phyloP scores from a whole-genome alignment of 164 flowering plant genomes.

The Umbilicus rupestris region DNA sequence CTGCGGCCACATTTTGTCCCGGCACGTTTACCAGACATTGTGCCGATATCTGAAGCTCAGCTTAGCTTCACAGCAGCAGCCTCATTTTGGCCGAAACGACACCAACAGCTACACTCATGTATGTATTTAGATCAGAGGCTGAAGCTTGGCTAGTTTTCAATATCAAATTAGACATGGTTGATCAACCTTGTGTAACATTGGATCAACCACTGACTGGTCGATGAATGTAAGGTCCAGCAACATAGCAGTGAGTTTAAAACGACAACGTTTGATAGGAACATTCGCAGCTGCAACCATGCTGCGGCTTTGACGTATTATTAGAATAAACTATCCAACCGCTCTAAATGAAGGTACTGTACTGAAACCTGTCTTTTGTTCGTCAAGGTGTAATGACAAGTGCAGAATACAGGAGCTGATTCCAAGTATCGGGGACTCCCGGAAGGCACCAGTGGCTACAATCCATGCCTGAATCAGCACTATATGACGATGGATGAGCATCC shows the following conservation, averaged over 20 bases:
- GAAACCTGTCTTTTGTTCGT: no score
- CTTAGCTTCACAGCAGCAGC: background rate
- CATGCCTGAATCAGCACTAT: conserved; percentile 35
- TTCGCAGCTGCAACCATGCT: no score
- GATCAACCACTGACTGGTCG: no score
- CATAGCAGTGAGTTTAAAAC: no score
- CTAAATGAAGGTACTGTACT: no score
- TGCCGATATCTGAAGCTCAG: background rate
- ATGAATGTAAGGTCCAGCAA: no score
- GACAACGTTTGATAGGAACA: no score
- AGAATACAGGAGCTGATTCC: conserved; percentile 77
- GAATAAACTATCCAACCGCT: no score
- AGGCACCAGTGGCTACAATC: conserved; percentile 95
- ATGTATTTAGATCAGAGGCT: background rate
- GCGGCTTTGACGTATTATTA: background rate
- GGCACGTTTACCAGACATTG: background rate
- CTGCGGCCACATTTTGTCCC: conserved; percentile 1
- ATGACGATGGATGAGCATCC: conserved; percentile 68
- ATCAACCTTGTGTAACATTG: background rate
- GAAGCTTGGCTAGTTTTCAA: background rate
- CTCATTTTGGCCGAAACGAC: background rate
- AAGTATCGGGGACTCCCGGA: conserved; percentile 79
- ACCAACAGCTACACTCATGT: background rate
- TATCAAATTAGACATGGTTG: background rate
- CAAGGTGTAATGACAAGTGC: conserved; percentile 40